These are phyloP conservation scores for Brassica nigra DNA, from an alignment of 345 rosid genomes.

Conservation along the genomic window DNA sequence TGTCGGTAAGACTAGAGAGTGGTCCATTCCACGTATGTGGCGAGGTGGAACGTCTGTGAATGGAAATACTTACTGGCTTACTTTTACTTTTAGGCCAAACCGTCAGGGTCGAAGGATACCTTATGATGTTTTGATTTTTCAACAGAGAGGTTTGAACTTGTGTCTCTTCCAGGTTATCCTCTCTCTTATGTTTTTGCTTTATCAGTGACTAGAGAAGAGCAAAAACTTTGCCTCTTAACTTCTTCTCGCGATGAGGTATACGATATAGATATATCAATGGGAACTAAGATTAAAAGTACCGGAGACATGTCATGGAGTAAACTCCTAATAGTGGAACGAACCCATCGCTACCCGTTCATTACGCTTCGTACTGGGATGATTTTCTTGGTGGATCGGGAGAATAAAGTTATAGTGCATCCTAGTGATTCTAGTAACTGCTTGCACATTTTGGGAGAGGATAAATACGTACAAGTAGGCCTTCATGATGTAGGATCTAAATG, in stretches of 20 bases:
- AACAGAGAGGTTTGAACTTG: not conserved
- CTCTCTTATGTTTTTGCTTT: not conserved
- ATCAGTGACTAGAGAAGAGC: not conserved
- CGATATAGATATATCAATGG: not conserved
- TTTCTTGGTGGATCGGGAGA: not conserved
- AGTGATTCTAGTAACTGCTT: not conserved
- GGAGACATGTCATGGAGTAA: not conserved
- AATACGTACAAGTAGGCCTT: not conserved
- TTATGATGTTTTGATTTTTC: not conserved
- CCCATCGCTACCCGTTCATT: not conserved
- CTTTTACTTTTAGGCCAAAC: not conserved
- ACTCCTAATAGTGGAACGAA: not conserved
- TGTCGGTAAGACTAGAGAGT: not conserved
- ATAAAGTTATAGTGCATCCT: not conserved
- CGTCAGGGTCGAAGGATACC: not conserved
- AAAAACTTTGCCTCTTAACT: not conserved
- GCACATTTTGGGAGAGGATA: not conserved
- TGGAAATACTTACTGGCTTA: not conserved
- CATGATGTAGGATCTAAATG: not conserved
- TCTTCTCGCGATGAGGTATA: not conserved
- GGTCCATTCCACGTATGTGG: not conserved
- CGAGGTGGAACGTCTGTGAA: not conserved
- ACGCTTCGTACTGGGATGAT: not conserved
- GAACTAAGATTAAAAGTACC: not conserved
- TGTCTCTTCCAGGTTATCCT: not conserved